Conservation (phyloP, 208 protist species). For the Leishmania aethiopica region DNA sequence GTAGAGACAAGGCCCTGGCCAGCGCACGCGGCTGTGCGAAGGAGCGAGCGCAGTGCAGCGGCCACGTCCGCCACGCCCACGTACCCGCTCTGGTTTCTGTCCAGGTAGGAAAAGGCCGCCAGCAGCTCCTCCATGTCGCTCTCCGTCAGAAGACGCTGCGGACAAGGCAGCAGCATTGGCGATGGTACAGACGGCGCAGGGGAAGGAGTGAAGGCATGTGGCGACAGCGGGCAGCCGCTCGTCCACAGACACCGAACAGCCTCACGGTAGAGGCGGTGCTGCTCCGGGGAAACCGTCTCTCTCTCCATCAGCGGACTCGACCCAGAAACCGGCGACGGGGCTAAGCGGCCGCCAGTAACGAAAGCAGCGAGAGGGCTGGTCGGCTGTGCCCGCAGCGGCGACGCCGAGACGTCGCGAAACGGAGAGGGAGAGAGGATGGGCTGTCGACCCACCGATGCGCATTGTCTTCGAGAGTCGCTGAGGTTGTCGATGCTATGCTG, state of each 20-base stretch:
- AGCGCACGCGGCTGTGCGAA: background rate
- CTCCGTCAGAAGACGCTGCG: slow-evolving; percentile 20
- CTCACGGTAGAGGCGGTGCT: slow-evolving; percentile 27
- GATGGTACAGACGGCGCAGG: background rate
- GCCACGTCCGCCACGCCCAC: slow-evolving; percentile 11
- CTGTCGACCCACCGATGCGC: background rate
- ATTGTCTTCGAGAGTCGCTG: background rate
- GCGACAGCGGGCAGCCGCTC: background rate
- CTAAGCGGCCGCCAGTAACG: background rate
- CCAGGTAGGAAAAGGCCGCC: slow-evolving; percentile 16
- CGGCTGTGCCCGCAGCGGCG: background rate
- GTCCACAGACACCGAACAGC: slow-evolving; percentile 21
- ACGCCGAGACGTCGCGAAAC: slow-evolving; percentile 14
- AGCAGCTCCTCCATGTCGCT: slow-evolving; percentile 22
- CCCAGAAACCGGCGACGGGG: background rate
- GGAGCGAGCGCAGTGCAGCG: slow-evolving; percentile 14
- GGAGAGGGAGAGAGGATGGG: slow-evolving; percentile 19
- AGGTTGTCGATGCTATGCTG: slow-evolving; percentile 19
- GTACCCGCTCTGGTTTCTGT: slow-evolving; percentile 15
- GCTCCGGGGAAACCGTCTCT: slow-evolving; percentile 5
- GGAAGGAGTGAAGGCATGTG: background rate
- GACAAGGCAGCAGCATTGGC: background rate
- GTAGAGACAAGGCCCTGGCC: background rate
- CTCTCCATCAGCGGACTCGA: background rate
- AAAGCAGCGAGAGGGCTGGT: background rate